phyloP scores from a whole-genome alignment of 108 stramenopile species.

The Nitzschia inconspicua region DNA sequence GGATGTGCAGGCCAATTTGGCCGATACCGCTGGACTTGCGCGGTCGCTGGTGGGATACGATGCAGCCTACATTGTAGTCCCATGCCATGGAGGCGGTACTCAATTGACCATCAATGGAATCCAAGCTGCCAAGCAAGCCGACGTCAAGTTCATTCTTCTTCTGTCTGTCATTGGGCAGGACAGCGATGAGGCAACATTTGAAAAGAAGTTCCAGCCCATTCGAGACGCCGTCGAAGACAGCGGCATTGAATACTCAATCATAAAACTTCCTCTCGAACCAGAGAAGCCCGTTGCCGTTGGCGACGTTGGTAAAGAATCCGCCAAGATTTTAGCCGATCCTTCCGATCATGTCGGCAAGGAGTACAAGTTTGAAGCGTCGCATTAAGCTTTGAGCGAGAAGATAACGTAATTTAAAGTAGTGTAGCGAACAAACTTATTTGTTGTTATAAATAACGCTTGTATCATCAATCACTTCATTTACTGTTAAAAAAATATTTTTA shows the following conservation, averaged over 20 bases:
- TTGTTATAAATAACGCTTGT: too few species aligned
- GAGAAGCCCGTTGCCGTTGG: not conserved
- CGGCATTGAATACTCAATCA: not conserved
- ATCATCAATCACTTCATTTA: too few species aligned
- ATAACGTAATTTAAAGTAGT: too few species aligned
- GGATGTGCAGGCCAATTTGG: not conserved
- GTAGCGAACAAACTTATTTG: too few species aligned
- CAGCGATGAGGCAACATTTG: not conserved
- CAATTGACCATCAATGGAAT: conserved; percentile 2
- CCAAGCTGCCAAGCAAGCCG: conserved; percentile 1
- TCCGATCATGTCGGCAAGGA: not conserved
- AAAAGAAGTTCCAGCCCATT: not conserved
- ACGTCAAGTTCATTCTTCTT: not conserved
- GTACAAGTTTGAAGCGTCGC: not conserved
- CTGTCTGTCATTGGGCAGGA: not conserved
- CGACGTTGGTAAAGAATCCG: not conserved
- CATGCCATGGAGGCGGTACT: not conserved
- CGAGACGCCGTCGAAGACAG: not conserved
- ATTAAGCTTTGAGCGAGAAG: not conserved
- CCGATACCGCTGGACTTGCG: not conserved
- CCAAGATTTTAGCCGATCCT: not conserved
- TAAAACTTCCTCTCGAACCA: not conserved
- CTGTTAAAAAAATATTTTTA: too few species aligned
- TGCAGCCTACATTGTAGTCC: not conserved
- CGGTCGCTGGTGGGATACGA: not conserved